These are phyloP conservation scores for Gnaphalium uliginosum DNA, from an alignment of 129 eudicot species.

Conservation along the genomic window DNA sequence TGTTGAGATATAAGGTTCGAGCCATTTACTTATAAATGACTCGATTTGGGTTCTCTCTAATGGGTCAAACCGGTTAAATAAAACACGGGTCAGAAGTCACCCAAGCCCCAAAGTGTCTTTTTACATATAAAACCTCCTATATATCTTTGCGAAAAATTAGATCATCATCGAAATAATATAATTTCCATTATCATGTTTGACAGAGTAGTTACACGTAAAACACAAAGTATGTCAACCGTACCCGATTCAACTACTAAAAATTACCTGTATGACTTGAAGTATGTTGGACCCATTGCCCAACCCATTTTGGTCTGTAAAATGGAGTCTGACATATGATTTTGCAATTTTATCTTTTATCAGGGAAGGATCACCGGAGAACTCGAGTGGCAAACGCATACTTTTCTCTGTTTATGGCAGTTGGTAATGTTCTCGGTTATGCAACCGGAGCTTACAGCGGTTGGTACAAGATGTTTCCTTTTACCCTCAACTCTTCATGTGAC, in stretches of 20 bases:
- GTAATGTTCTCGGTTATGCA: slow-evolving; percentile 90
- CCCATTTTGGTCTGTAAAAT: neutral
- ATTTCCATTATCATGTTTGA: neutral
- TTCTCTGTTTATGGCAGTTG: slow-evolving; percentile 93
- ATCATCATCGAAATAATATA: neutral
- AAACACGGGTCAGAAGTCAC: neutral
- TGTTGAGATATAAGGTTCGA: neutral
- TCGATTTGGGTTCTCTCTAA: neutral
- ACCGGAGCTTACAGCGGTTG: slow-evolving; percentile 90
- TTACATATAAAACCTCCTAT: neutral
- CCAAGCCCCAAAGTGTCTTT: neutral
- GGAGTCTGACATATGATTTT: slow-evolving; percentile 17
- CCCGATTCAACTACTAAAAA: neutral
- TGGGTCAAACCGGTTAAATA: neutral
- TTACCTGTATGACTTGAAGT: neutral
- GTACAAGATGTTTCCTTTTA: slow-evolving; percentile 80
- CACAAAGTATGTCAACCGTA: neutral
- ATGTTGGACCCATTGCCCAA: neutral
- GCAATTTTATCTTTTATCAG: slow-evolving; percentile 42
- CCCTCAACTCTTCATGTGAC: slow-evolving; percentile 65
- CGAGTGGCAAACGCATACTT: slow-evolving; percentile 98
- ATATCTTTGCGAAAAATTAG: neutral
- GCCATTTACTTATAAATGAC: neutral
- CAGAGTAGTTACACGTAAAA: neutral
- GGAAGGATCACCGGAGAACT: slow-evolving; percentile 86